Conservation (phyloP, 768 basidiomycete genomes). For the Coprinopsis strossmayeri region DNA sequence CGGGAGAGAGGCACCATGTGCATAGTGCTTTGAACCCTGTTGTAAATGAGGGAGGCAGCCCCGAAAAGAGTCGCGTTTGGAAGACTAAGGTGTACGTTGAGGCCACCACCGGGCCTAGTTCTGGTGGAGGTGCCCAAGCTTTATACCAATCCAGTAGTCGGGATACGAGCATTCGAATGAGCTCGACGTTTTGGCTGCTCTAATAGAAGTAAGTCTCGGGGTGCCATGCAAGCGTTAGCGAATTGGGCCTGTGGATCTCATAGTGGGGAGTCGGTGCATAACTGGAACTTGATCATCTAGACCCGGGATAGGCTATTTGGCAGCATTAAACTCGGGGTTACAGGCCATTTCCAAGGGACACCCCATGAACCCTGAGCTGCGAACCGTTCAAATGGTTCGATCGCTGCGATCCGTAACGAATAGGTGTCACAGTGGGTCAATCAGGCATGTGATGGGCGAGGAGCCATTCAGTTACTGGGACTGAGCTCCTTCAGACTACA, state of each 20-base stretch:
- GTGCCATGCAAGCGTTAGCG: too few relatives aligned
- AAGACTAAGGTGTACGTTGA: conserved; percentile 62
- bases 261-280: too few relatives aligned
- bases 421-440: neutral
- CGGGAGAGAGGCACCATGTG: conserved; percentile 44
- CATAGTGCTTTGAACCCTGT: conserved; percentile 63
- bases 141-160: conserved; percentile 67
- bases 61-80: conserved; percentile 69
- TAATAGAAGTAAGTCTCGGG: conserved; percentile 20
- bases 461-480: too few relatives aligned
- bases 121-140: conserved; percentile 63
- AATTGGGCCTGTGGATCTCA: too few relatives aligned
- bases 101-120: conserved; percentile 54
- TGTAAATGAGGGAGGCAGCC: conserved; percentile 63
- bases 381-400: too few relatives aligned
- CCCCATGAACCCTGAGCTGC: too few relatives aligned
- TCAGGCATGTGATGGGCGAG: neutral
- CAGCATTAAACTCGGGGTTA: too few relatives aligned
- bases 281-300: too few relatives aligned
- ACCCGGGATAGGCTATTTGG: too few relatives aligned
- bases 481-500: too few relatives aligned
- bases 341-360: too few relatives aligned
- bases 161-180: conserved; percentile 49
- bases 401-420: too few relatives aligned
- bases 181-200: conserved; percentile 38